Evolutionary conservation across 116 monocot species (phyloP).

Genomic region (Trichopus zeylanicus): DNA sequence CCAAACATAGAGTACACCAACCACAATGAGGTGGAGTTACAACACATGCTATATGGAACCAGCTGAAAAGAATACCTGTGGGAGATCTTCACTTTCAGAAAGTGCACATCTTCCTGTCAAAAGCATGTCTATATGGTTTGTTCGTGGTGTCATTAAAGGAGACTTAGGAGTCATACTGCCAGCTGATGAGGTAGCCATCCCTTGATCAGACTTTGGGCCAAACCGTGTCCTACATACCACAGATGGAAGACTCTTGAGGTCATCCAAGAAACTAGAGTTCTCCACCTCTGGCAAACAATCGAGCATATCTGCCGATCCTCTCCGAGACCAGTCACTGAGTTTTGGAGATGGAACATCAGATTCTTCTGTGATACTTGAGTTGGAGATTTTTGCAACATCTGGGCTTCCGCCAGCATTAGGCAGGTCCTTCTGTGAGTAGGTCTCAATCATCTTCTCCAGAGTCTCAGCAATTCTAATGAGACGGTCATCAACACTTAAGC

Average conservation of each 20-base stretch:
- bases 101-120: constrained; percentile 46
- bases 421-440: constrained; percentile 46
- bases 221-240: constrained; percentile 96
- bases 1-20: too few species aligned
- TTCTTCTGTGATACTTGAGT: constrained; percentile 68
- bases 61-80: constrained; percentile 47
- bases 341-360: constrained; percentile 80
- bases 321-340: constrained; percentile 75
- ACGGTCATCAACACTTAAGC: constrained; percentile 87
- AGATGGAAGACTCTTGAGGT: constrained; percentile 62
- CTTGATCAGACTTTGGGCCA: constrained; percentile 95
- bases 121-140: constrained; percentile 79
- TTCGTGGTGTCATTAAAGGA: constrained; percentile 77
- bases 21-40: too few species aligned
- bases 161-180: constrained; percentile 97
- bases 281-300: constrained; percentile 85
- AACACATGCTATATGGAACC: too few species aligned
- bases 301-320: constrained; percentile 85
- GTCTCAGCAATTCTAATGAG: constrained; percentile 78
- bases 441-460: constrained; percentile 81
- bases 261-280: constrained; percentile 60
- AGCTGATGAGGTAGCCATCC: constrained; percentile 89
- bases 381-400: constrained; percentile 57
- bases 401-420: constrained; percentile 62
- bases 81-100: constrained; percentile 81